Conservation (phyloP, 352 stramenopile genomes). For the Saprolegnia parasitica region DNA sequence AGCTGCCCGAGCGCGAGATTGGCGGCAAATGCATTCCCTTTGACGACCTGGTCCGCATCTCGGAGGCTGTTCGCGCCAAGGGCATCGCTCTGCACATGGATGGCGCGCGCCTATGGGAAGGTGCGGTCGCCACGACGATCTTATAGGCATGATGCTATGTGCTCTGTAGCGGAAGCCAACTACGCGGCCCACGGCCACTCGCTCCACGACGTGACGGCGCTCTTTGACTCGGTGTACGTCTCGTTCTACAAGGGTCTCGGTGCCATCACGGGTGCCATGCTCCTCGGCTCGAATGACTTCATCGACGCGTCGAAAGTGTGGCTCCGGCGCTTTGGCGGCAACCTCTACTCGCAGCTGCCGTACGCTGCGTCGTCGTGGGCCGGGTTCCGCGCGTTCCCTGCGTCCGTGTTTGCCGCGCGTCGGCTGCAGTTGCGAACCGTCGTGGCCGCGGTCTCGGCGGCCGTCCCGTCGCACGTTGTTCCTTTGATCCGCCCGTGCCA, state of each 20-base stretch:
- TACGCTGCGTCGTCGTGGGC: conserved; percentile 46
- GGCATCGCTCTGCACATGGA: conserved; percentile 56
- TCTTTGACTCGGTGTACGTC: conserved; percentile 61
- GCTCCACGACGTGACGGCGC: conserved; percentile 33
- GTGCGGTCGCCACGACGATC: conserved; percentile 19
- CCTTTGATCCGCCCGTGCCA: conserved; percentile 33
- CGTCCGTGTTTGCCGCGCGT: conserved; percentile 15
- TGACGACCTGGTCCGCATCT: conserved; percentile 43
- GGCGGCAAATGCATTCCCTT: conserved; percentile 55
- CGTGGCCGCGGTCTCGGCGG: conserved; percentile 11
- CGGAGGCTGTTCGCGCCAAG: conserved; percentile 31
- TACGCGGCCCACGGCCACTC: conserved; percentile 14
- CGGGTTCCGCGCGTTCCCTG: conserved; percentile 33
- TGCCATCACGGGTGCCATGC: conserved; percentile 48
- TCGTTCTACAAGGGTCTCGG: conserved; percentile 66
- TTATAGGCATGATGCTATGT: conserved; percentile 23
- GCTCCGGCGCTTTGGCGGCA: conserved; percentile 61
- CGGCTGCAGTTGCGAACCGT: conserved; percentile 15
- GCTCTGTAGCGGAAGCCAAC: conserved; percentile 6
- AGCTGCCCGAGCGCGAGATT: conserved; percentile 60
- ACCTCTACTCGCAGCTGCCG: conserved; percentile 52
- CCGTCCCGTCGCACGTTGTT: conserved; percentile 8
- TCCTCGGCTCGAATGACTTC: conserved; percentile 47
- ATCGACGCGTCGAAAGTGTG: conserved; percentile 45
- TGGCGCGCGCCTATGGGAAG: conserved; percentile 62